Conservation (phyloP, 1,284 basidiomycete genomes). For the Sporisorium sorghi region DNA sequence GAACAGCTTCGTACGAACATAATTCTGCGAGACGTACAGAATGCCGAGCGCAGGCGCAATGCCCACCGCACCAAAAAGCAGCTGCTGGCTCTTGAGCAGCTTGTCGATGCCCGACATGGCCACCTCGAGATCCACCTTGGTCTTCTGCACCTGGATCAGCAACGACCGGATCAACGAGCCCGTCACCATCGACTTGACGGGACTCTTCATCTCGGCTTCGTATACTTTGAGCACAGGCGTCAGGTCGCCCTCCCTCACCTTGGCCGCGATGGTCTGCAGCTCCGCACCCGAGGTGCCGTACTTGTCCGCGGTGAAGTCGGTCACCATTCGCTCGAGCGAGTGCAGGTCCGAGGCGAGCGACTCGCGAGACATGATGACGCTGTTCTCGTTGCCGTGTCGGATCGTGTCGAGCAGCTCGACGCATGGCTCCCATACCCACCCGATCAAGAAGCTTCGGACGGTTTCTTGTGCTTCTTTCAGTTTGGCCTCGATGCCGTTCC, state of each 20-base stretch:
- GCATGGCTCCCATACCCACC: constrained; percentile 90
- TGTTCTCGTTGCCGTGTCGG: constrained; percentile 78
- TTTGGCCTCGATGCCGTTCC: constrained; percentile 68
- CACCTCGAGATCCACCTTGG: constrained; percentile 94
- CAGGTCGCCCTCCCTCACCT: constrained; percentile 84
- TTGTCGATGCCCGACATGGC: constrained; percentile 88
- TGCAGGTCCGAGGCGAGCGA: constrained; percentile 83
- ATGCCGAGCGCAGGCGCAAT: constrained; percentile 89
- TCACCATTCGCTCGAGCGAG: constrained; percentile 92
- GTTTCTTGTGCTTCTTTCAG: constrained; percentile 79
- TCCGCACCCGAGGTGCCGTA: constrained; percentile 74
- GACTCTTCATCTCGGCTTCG: constrained; percentile 88
- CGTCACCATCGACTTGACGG: constrained; percentile 81
- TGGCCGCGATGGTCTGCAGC: constrained; percentile 76
- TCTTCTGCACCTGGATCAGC: constrained; percentile 95
- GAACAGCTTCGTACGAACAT: constrained; percentile 74
- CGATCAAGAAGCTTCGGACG: constrained; percentile 79
- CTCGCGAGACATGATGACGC: constrained; percentile 78
- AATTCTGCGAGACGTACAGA: constrained; percentile 74
- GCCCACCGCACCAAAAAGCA: constrained; percentile 97
- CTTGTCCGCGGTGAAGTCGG: constrained; percentile 84
- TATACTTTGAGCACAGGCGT: constrained; percentile 88
- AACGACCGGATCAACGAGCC: constrained; percentile 87
- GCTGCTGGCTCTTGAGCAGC: constrained; percentile 90
- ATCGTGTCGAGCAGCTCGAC: constrained; percentile 85